Base-by-base conservation (phyloP, 2,329 filamentous ascomycete species). In the Talaromyces atroroseus region DNA sequence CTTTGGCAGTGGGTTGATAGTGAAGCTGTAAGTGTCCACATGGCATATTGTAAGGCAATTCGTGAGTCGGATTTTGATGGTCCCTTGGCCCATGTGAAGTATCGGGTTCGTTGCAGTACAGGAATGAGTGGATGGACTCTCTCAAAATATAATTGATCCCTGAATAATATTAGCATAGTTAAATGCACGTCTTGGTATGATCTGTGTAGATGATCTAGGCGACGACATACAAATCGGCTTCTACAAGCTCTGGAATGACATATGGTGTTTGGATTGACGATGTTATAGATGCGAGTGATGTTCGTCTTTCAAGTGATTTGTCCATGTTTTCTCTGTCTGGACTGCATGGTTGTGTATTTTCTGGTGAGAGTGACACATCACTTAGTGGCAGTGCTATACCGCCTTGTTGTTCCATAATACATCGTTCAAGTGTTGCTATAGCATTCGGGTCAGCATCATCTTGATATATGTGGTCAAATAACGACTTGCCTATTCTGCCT, bases 1-100 rank as follows among this genome's bases (percentile, higher is more conserved):
- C 84, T 83, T 32, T 82, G 78, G 69, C 89, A 96, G 68, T 92
- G 94, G 57, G 96, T 90, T 2, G 84, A 85, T 40, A 92, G 82
- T 3, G 89, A 87, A 60, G 90, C 92, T 16, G 92, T 91, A 65
- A 91, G 76, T 16, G 87, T 89, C 92, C 92, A 97, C 80, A 97
- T 95, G 55, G 89, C 90, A 73, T 99, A 97, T 63, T 94, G 85
- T 49, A 99, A 76, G 62, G 88, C 90, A 24, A 96, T 84, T 0
- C 92, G 90, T 1, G 94, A 92, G 4, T 34, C 92, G 83, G 76
- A 91, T 86, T 61, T 85, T 85, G 20, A 90, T 89, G 18, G 89
- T 83, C 72, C 96, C 79, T 66, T 92, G 1, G 64, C 60, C 91
- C 85, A 96, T 89, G 36, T 89, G 89, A 23, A 91, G 88, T 94